Evolutionary conservation across 148 eudicot genomes (phyloP), one percentile per base, ranked within the genome.

Genomic region (Chenopodium album): DNA sequence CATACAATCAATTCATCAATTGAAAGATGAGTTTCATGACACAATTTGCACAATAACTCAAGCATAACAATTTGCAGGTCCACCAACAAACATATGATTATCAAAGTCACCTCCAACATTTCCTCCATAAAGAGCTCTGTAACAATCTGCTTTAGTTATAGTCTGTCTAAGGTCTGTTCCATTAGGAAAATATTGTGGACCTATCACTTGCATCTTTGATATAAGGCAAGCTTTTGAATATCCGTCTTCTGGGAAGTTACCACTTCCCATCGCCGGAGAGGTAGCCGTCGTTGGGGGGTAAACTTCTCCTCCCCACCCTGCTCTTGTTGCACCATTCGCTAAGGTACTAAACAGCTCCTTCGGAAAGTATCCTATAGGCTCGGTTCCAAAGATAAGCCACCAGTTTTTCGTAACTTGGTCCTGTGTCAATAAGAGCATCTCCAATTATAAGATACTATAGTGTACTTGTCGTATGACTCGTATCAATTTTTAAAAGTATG

Each of bases 251-350:
- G 73, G 80, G 72, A 78, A 78, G 48, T 78, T 73, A 46, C 80
- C 73, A 78, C 73, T 78, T 66, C 80, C 80, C 86, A 84, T 84
- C 0, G 69, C 50, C 0, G 76, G 85, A 10, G 52, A n/a, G 3
- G 14, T 7, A 19, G 8, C 71, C 26, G 26, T 2, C 8, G 54
- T 2, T 44, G 86, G 79, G 76, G 64, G 75, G 34, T 13, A 23
- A 1, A 75, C 34, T 67, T 79, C 85, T 32, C 82, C 82, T 17
- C 82, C 85, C 85, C 82, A 83, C 11, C 79, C 85, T 0, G 63
- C 82, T 44, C 82, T 56, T 41, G 71, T 59, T 8, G 82, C 79
- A 11, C 70, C 82, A 1, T 29, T n/a, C 1, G 4, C 7, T 56
- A 79, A 44, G 34, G 76, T 74, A 26, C 20, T 75, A 31, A 83